Percentiles rank a stretch among this genome's conserved stretches.
Conservation (phyloP, 1,284 basidiomycete genomes). For the Trichosporon asahii region DNA sequence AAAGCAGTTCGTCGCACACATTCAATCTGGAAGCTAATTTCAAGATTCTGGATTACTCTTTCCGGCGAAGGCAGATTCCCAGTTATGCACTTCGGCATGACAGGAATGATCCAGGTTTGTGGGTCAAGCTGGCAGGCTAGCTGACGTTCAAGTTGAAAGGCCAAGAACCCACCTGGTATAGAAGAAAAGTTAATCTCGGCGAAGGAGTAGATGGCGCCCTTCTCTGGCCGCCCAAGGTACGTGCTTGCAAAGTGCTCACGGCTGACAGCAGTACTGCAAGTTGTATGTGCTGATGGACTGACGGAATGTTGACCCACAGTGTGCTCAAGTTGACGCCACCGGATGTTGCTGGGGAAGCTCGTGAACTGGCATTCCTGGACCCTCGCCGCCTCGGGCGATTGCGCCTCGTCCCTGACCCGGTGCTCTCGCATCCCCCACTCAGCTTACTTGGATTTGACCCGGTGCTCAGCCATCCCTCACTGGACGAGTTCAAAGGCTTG, state of each 20-base stretch:
- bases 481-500: slow-evolving; percentile 59
- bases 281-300: slow-evolving; percentile 29
- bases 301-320: slow-evolving; percentile 47
- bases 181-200: slow-evolving; percentile 54
- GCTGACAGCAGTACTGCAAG: slow-evolving; percentile 36
- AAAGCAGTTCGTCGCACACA: slow-evolving; percentile 56
- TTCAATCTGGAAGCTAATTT: not conserved
- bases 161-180: slow-evolving; percentile 62
- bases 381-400: slow-evolving; percentile 69
- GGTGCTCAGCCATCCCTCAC: slow-evolving; percentile 65
- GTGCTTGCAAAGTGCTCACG: not conserved
- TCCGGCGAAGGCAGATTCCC: slow-evolving; percentile 64
- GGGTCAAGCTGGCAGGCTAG: not conserved
- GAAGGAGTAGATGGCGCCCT: slow-evolving; percentile 50
- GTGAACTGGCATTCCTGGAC: slow-evolving; percentile 49
- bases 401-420: slow-evolving; percentile 61
- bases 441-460: slow-evolving; percentile 74
- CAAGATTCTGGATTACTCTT: slow-evolving; percentile 66
- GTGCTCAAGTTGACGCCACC: slow-evolving; percentile 43
- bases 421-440: slow-evolving; percentile 62
- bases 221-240: slow-evolving; percentile 77
- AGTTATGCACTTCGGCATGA: slow-evolving; percentile 79
- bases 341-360: slow-evolving; percentile 27
- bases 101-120: slow-evolving; percentile 67
- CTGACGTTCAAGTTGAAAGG: slow-evolving; percentile 60